Evolutionary conservation across 1,284 basidiomycete species (phyloP), one percentile per base, ranked within the genome.

Genomic region (Ceratobasidium sp.): DNA sequence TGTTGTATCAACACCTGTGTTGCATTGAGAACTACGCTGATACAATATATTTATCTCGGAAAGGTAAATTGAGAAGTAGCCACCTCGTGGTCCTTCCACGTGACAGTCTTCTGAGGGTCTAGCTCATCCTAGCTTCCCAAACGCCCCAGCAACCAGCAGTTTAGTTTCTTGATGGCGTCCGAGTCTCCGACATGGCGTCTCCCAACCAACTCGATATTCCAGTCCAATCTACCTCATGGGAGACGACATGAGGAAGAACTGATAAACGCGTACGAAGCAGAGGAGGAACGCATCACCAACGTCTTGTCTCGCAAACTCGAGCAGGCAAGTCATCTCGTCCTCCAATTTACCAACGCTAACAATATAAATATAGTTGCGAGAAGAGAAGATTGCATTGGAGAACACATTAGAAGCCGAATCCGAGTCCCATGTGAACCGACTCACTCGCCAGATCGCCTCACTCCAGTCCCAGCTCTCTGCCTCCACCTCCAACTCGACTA

Each of bases 251-350:
- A 90, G 78, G 92, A 94, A 80, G 90, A 88, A 71, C 85, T 94
- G 79, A 93, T 94, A 79, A 93, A 94, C 82, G 91, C 91, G 17
- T 94, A 93, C 80, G 93, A 95, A 79, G 93, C 93, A 5, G 93
- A 95, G 82, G 93, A 95, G 81, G 93, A 95, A 80, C 88, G 93
- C 54, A 93, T 95, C 75, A 92, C 93, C 76, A 94, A 94, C 78
- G 85, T 91, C 11, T 84, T 93, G 75, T 93, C 90, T 50, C 85
- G 91, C 77, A 94, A 93, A 80, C 84, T 93, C 73, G 93, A 94
- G 83, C 87, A 91, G 89, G 93, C 92, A 72, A 73, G 88, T 82
- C 66, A n/a, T 62, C 7, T 19, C 19, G 5, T 63, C 9, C 29
- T 15, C 11, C 2, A 41, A 48, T 19, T 6, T 2, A 59, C n/a